These are phyloP conservation scores for Coleophoma eucalyptorum DNA, from an alignment of 2,329 filamentous ascomycete species.

Conservation along the genomic window DNA sequence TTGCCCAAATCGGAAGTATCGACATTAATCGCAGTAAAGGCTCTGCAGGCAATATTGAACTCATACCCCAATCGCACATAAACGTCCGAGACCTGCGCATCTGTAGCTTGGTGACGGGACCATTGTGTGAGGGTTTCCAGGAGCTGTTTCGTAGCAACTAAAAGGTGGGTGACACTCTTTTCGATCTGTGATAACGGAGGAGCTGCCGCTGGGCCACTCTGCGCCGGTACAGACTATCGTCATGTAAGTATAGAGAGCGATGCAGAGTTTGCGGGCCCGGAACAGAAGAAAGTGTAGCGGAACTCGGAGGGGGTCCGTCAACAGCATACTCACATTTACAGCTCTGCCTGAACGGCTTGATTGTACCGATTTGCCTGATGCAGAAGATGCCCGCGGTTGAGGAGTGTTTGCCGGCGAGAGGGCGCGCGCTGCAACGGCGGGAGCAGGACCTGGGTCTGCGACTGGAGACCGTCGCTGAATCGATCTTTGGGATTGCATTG, in stretches of 20 bases:
- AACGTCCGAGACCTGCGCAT: constrained; percentile 95
- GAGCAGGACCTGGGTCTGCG: constrained; percentile 54
- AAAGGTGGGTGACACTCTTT: constrained; percentile 95
- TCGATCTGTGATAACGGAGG: constrained; percentile 82
- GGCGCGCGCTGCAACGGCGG: constrained; percentile 49
- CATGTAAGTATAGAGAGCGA: too few relatives aligned
- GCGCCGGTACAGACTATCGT: constrained; percentile 3
- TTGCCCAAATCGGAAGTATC: constrained; percentile 93
- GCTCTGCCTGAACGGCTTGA: constrained; percentile 44
- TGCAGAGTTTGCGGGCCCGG: not conserved
- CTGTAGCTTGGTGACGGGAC: constrained; percentile 88
- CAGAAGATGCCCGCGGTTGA: constrained; percentile 60
- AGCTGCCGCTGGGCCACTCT: constrained; percentile 15
- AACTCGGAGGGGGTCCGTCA: not conserved
- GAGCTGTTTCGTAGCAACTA: constrained; percentile 96
- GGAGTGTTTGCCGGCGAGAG: constrained; percentile 52
- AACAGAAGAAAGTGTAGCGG: not conserved
- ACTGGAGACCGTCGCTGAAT: constrained; percentile 62
- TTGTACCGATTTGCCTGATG: constrained; percentile 58
- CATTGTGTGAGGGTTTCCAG: constrained; percentile 97
- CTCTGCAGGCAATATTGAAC: constrained; percentile 97
- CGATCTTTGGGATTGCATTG: constrained; percentile 39
- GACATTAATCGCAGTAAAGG: constrained; percentile 95
- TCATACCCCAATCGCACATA: constrained; percentile 97
- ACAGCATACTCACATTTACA: constrained; percentile 50